Conservation (phyloP, 208 protist species). For the Crithidia bombi region DNA sequence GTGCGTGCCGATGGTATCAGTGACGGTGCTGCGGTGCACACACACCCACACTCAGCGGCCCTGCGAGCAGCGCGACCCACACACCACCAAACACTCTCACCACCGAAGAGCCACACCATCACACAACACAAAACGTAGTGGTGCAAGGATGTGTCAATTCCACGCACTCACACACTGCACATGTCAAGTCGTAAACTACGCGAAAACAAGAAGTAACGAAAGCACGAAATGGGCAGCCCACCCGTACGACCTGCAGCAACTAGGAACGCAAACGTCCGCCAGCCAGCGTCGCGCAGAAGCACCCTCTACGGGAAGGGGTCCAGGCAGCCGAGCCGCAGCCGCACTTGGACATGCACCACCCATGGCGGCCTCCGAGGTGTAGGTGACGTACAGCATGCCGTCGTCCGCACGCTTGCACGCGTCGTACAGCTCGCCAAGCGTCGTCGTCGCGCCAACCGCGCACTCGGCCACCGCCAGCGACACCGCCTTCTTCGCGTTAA, state of each 20-base stretch:
- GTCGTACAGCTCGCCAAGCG: slow-evolving; percentile 2
- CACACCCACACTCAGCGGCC: background rate
- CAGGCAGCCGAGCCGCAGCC: no score
- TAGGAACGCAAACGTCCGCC: no score
- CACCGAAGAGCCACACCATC: background rate
- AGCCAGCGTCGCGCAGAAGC: no score
- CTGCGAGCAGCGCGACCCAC: background rate
- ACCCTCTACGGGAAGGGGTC: background rate
- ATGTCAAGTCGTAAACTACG: no score
- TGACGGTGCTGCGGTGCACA: background rate
- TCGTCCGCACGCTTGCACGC: no score
- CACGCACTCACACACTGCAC: no score
- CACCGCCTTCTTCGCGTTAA: slow-evolving; percentile 19
- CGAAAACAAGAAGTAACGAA: no score
- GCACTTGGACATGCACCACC: slow-evolving; percentile 3
- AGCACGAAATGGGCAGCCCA: no score
- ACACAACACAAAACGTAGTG: no score
- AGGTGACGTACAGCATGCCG: slow-evolving; percentile 46
- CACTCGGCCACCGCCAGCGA: slow-evolving; percentile 24
- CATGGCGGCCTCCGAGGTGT: slow-evolving; percentile 26
- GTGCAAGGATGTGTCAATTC: no score
- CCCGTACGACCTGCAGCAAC: no score
- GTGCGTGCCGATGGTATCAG: no score
- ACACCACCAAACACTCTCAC: background rate
- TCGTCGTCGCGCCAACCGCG: slow-evolving; percentile 21